A percentile compares a stretch with the other conserved stretches of the same genome.
Conservation (phyloP, 2,329 filamentous ascomycete genomes). For the Emmonsiellopsis sp. region DNA sequence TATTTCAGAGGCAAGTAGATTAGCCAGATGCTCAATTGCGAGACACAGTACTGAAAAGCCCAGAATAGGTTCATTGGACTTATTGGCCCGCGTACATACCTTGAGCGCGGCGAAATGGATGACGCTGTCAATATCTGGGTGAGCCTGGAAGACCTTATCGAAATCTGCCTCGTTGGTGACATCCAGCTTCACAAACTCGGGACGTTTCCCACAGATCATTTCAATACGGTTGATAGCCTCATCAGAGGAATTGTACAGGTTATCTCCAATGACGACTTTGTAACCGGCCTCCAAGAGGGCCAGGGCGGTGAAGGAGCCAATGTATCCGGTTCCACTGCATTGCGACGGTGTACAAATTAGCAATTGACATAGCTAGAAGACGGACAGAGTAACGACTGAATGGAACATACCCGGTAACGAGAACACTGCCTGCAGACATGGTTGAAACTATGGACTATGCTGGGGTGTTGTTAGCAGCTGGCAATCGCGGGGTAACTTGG, state of each 20-base stretch:
- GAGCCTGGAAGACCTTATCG: slow-evolving; percentile 76
- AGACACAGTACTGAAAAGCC: not conserved
- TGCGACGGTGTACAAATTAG: slow-evolving; percentile 16
- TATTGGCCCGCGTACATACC: slow-evolving; percentile 41
- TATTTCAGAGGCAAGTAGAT: slow-evolving; percentile 28
- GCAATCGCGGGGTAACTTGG: not conserved
- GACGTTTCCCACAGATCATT: slow-evolving; percentile 80
- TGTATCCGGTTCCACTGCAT: slow-evolving; percentile 90
- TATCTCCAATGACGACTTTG: slow-evolving; percentile 94
- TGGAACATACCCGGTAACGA: slow-evolving; percentile 76
- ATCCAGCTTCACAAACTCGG: slow-evolving; percentile 76
- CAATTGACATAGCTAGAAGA: slow-evolving; percentile 17
- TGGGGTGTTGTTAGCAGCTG: not conserved
- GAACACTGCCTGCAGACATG: slow-evolving; percentile 79
- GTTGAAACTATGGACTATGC: slow-evolving; percentile 9
- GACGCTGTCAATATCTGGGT: slow-evolving; percentile 92
- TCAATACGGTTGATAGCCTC: slow-evolving; percentile 93
- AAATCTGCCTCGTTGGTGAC: slow-evolving; percentile 77
- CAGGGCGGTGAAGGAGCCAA: slow-evolving; percentile 92
- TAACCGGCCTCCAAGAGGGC: slow-evolving; percentile 89
- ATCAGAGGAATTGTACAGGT: slow-evolving; percentile 89
- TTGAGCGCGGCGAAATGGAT: slow-evolving; percentile 98
- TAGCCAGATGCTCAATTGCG: not conserved
- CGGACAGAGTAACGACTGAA: slow-evolving; percentile 5
- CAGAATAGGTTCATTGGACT: not conserved